These are phyloP conservation scores for Solanum pennellii DNA, from an alignment of 257 asterid genomes.

Conservation along the genomic window DNA sequence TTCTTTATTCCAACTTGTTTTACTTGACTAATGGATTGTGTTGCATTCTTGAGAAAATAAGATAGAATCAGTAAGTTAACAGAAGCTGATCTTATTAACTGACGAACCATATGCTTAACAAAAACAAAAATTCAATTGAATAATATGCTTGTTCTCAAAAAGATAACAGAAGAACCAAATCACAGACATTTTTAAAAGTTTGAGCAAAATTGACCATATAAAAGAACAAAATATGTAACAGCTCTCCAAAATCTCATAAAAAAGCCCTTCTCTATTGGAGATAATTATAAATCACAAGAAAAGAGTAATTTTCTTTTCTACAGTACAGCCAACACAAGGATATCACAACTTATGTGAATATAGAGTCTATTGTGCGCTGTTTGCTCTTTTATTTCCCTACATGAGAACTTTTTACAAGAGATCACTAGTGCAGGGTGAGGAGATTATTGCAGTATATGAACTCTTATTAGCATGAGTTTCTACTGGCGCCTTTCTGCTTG, in stretches of 20 bases:
- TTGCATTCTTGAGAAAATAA: background rate
- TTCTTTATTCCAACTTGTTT: background rate
- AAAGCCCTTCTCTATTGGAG: background rate
- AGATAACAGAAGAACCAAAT: background rate
- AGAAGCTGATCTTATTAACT: background rate
- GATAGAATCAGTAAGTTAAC: background rate
- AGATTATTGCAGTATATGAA: background rate
- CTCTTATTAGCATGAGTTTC: background rate
- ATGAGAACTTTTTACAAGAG: background rate
- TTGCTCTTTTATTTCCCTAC: background rate
- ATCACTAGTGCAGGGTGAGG: background rate
- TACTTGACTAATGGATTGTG: background rate
- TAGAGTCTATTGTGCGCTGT: background rate
- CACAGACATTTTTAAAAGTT: background rate
- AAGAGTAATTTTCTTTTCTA: background rate
- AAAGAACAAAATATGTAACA: background rate
- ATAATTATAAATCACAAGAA: background rate
- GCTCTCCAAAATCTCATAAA: background rate
- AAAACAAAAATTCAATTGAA: background rate
- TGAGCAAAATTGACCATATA: background rate
- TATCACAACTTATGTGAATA: background rate
- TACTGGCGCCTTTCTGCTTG: background rate
- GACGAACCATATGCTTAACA: background rate
- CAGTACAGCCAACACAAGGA: background rate
- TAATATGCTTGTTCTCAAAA: background rate